These are phyloP conservation scores for Colletotrichum tabaci DNA, from an alignment of 2,329 filamentous ascomycete genomes.

Conservation along the genomic window DNA sequence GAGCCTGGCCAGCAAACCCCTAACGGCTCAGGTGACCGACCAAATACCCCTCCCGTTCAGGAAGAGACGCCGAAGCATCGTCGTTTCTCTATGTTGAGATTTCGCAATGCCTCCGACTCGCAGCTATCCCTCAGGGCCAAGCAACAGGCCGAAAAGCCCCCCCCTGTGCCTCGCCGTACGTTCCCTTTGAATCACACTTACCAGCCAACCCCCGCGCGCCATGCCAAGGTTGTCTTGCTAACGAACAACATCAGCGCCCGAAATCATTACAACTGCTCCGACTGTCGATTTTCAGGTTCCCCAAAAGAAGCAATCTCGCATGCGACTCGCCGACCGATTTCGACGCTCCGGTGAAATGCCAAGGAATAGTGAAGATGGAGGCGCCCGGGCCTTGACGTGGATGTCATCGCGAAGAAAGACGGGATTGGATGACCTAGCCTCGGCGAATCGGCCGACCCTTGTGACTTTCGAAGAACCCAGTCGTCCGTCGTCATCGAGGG, in stretches of 20 bases:
- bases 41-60: conserved; percentile 66
- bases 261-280: conserved; percentile 93
- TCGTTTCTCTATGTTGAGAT: conserved; percentile 81
- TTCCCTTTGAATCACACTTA: conserved; percentile 41
- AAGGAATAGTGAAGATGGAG: conserved; percentile 48
- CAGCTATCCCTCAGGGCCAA: conserved; percentile 85
- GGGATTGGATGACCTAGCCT: conserved; percentile 42
- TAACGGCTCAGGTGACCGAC: conserved; percentile 51
- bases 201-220: neutral
- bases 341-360: conserved; percentile 67
- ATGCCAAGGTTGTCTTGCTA: conserved; percentile 20
- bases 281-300: conserved; percentile 73
- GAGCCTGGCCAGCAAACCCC: conserved; percentile 30
- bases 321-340: conserved; percentile 67
- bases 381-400: conserved; percentile 44
- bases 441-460: conserved; percentile 50
- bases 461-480: conserved; percentile 71
- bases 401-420: conserved; percentile 59
- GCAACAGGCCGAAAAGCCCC: conserved; percentile 72
- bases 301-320: conserved; percentile 70
- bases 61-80: conserved; percentile 70
- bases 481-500: conserved; percentile 59
- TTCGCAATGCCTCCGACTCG: conserved; percentile 93
- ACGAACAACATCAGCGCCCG: conserved; percentile 63
- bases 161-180: conserved; percentile 72